Evolutionary conservation across 2,329 filamentous ascomycete species (phyloP), one percentile per base, ranked within the genome.

Genomic region (Talaromyces verruculosus): DNA sequence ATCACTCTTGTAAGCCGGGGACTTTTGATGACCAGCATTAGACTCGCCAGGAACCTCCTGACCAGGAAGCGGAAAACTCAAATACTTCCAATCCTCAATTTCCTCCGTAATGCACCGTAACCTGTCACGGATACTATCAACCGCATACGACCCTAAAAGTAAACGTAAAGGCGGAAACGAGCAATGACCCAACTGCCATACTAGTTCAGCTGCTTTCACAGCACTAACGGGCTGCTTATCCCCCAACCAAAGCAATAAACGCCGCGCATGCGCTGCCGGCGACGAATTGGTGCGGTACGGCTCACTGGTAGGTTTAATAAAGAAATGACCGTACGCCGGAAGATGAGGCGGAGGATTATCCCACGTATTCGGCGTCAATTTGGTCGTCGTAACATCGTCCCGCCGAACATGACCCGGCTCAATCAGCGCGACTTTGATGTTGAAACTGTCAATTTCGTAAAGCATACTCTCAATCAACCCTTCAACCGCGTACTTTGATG

Each of bases 401-500:
- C 93, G 86, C 5, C 93, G 85, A 69, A 97, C 91, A 69, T 97
- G 86, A 0, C 93, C 93, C 0, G 94, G 93, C 73, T 97, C 92
- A 0, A 98, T 93, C 5, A 99, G 85, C 1, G 94, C 97, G 0
- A 92, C 92, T 78, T 96, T 97, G 77, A 98, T 91, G 75, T 95
- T 94, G 79, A 96, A 97, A 0, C 84, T 82, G 69, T 97, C 93
- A 43, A 96, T 89, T 76, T 99, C 95, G 78, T 98, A 98, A 17
- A 97, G 85, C 91, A 99, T 94, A 17, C 92, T 93, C 78, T 99
- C 95, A 71, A 98, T 93, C 63, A 99, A 82, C 0, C 94, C 95
- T 76, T 99, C 95, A 3, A 97, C 92, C 0, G 95, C 95, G 78
- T 97, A 98, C 77, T 98, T 99, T 17, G 93, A 97, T 1, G 95